Percentiles rank a stretch among this genome's conserved stretches.
Conservation (phyloP, 192 early-diverging fungal species). For the Backusella circina region DNA sequence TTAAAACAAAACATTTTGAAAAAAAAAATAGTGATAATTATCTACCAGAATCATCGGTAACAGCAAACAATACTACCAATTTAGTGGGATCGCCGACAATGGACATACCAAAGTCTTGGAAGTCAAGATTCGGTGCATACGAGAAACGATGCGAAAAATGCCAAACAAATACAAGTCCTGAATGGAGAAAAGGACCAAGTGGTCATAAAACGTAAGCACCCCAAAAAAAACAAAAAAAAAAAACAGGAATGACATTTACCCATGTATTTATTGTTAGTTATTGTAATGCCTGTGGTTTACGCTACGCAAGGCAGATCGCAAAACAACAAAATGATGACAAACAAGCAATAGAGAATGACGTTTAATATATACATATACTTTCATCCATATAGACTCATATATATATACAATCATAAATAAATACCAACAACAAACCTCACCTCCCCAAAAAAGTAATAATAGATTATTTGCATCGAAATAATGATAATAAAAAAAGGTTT, state of each 20-base stretch:
- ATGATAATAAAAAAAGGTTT: background rate
- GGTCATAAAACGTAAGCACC: conserved; percentile 20
- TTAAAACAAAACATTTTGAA: background rate
- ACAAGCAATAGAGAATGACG: background rate
- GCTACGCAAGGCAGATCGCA: conserved; percentile 15
- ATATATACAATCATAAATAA: background rate
- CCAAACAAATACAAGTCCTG: conserved; percentile 22
- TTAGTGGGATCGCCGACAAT: background rate
- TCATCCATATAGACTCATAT: background rate
- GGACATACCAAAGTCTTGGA: conserved; percentile 1
- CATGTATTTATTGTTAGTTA: conserved; percentile 11
- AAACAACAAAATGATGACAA: background rate
- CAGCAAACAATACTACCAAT: background rate
- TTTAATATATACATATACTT: background rate
- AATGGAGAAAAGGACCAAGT: conserved; percentile 21
- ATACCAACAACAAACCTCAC: background rate
- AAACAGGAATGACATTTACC: no score
- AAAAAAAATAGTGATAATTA: background rate
- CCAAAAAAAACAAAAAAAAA: background rate
- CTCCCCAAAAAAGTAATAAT: background rate
- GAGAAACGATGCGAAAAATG: conserved; percentile 20
- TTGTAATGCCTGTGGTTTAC: conserved; percentile 27
- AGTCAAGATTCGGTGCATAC: background rate
- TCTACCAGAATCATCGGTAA: background rate
- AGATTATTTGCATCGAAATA: no score